Conservation (phyloP, 306 rosid species). For the Quercus cerris region DNA sequence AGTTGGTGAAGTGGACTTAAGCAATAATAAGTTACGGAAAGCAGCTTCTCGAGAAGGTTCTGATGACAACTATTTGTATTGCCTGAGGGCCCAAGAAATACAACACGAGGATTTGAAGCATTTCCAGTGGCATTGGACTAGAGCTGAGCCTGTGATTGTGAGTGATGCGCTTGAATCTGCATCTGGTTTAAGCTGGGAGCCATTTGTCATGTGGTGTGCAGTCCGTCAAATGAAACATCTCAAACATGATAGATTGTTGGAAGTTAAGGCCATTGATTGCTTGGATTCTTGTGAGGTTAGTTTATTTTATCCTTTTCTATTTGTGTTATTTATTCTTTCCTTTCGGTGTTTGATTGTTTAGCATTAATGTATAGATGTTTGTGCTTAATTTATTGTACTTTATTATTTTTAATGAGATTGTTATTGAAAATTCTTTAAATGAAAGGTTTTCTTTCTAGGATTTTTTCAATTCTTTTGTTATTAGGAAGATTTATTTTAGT, state of each 20-base stretch:
- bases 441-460: neutral
- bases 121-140: constrained; percentile 59
- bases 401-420: neutral
- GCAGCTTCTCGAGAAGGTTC: constrained; percentile 45
- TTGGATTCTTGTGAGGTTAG: constrained; percentile 50
- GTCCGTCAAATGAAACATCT: neutral
- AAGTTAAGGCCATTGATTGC: constrained; percentile 33
- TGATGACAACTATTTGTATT: constrained; percentile 48
- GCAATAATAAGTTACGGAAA: constrained; percentile 16
- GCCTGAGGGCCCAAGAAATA: constrained; percentile 37
- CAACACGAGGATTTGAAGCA: constrained; percentile 38
- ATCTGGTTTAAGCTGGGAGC: constrained; percentile 70
- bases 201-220: constrained; percentile 71
- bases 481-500: neutral
- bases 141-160: constrained; percentile 60
- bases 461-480: neutral
- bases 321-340: neutral
- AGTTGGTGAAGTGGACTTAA: no score
- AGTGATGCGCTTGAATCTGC: constrained; percentile 45
- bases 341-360: neutral
- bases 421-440: neutral
- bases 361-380: neutral
- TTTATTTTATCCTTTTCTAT: constrained; percentile 9
- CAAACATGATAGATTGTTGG: constrained; percentile 37
- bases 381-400: neutral